A percentile compares a stretch with the other conserved stretches of the same genome.
phyloP scores from a whole-genome alignment of 75 land plant species.

The Gnetum montanum region DNA sequence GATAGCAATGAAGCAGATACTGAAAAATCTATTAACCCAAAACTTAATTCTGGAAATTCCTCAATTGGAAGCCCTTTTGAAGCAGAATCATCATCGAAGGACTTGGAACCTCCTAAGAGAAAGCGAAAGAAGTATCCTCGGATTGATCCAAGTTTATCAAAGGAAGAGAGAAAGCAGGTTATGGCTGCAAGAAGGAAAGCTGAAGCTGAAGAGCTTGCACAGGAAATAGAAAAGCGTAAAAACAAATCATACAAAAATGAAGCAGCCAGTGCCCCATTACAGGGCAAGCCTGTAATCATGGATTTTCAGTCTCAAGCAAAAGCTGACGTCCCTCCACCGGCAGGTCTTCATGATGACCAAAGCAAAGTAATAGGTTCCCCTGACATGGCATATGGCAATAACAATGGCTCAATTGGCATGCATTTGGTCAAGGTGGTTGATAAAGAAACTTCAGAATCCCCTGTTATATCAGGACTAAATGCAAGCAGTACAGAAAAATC shows the following conservation, averaged over 20 bases:
- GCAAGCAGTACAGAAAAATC: slow-evolving; percentile 8
- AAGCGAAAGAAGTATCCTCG: slow-evolving; percentile 18
- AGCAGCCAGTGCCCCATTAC: slow-evolving; percentile 6
- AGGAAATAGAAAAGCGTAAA: slow-evolving; percentile 9
- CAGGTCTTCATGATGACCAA: slow-evolving; percentile 3
- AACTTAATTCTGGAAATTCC: slow-evolving; percentile 5
- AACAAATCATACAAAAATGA: background rate
- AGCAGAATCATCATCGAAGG: slow-evolving; percentile 22
- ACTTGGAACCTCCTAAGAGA: slow-evolving; percentile 16
- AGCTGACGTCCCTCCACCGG: slow-evolving; percentile 5
- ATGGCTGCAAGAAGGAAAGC: slow-evolving; percentile 21
- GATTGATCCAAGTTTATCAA: slow-evolving; percentile 21
- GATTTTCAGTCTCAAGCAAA: slow-evolving; percentile 1
- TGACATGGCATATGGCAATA: slow-evolving; percentile 6
- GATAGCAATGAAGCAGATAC: slow-evolving; percentile 12
- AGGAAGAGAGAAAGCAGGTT: slow-evolving; percentile 42
- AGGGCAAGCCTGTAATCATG: background rate
- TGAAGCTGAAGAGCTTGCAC: slow-evolving; percentile 17
- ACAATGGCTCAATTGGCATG: slow-evolving; percentile 1
- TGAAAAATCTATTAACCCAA: slow-evolving; percentile 8
- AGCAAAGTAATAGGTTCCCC: background rate
- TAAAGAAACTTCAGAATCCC: slow-evolving; percentile 11
- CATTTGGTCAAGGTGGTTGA: slow-evolving; percentile 10
- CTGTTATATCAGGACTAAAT: slow-evolving; percentile 11
- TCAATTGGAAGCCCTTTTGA: slow-evolving; percentile 28